Conservation (phyloP, 179 eudicot species). For the Gypsophila paniculata region DNA sequence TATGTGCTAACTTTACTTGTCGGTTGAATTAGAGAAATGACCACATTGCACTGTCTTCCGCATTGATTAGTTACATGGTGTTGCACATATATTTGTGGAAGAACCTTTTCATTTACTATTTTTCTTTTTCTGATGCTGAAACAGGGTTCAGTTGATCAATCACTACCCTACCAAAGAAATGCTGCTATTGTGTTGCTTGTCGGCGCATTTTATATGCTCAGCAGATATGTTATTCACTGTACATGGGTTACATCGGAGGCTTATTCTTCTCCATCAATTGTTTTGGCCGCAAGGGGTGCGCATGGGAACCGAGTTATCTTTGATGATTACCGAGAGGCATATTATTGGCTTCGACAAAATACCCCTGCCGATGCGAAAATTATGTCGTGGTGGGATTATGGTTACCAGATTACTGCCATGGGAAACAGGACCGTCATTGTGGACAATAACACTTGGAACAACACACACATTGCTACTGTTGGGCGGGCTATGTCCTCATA, state of each 20-base stretch:
- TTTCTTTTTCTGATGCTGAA: conserved; percentile 21
- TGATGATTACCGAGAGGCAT: conserved; percentile 98
- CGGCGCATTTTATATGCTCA: conserved; percentile 82
- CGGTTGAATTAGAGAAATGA: no score
- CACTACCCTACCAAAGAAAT: conserved; percentile 71
- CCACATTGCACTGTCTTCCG: background rate
- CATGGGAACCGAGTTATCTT: conserved; percentile 78
- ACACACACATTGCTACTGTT: conserved; percentile 98
- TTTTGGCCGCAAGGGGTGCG: conserved; percentile 91
- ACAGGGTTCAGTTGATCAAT: conserved; percentile 79
- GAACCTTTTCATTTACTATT: conserved; percentile 1
- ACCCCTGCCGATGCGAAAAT: conserved; percentile 89
- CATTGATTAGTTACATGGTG: background rate
- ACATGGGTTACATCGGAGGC: conserved; percentile 99
- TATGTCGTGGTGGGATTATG: conserved; percentile 99
- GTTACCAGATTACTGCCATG: conserved; percentile 98
- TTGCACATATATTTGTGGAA: background rate
- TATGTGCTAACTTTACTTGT: no score
- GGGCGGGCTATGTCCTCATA: conserved; percentile 97
- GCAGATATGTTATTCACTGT: conserved; percentile 86
- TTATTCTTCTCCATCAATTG: conserved; percentile 96
- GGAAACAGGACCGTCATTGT: conserved; percentile 97
- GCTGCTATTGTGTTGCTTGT: conserved; percentile 65
- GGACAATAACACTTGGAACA: conserved; percentile 98
- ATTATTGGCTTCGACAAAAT: conserved; percentile 92